Conservation (phyloP, 2,329 filamentous ascomycete genomes). For the Graphilbum fragrans region DNA sequence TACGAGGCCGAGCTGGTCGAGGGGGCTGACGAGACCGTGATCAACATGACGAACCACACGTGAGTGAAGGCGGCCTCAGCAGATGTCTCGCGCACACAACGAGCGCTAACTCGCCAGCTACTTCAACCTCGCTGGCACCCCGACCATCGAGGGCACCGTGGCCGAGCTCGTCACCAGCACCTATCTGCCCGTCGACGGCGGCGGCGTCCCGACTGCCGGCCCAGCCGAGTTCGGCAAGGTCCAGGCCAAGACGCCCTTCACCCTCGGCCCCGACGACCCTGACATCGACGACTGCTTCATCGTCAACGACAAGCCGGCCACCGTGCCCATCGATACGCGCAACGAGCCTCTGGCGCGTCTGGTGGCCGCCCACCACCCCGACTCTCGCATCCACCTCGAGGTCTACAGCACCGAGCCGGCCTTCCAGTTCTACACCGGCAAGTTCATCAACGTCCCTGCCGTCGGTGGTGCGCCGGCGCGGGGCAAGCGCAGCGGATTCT, state of each 20-base stretch:
- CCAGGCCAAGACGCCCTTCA: conserved; percentile 55
- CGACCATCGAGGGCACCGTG: conserved; percentile 40
- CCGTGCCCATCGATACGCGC: conserved; percentile 56
- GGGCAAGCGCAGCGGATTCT: conserved; percentile 64
- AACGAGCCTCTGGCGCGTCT: conserved; percentile 49
- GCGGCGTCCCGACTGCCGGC: conserved; percentile 58
- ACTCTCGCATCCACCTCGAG: conserved; percentile 68
- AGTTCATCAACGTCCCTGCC: conserved; percentile 66
- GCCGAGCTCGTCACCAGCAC: conserved; percentile 55
- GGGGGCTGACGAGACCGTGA: conserved; percentile 74
- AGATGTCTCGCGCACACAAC: no score
- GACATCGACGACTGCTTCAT: conserved; percentile 88
- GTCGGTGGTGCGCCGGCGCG: conserved; percentile 48
- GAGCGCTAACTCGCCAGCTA: conserved; percentile 33
- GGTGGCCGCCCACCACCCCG: conserved; percentile 61
- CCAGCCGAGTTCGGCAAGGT: conserved; percentile 55
- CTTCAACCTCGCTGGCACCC: conserved; percentile 48
- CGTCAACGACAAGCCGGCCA: conserved; percentile 48
- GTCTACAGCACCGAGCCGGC: conserved; percentile 86
- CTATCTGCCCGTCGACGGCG: conserved; percentile 63
- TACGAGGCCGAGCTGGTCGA: conserved; percentile 77
- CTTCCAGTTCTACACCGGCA: conserved; percentile 94
- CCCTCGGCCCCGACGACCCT: conserved; percentile 57
- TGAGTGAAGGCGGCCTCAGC: no score
- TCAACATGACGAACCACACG: conserved; percentile 96